phyloP scores from a whole-genome alignment of 345 rosid genomes.

The Salix dunnii region DNA sequence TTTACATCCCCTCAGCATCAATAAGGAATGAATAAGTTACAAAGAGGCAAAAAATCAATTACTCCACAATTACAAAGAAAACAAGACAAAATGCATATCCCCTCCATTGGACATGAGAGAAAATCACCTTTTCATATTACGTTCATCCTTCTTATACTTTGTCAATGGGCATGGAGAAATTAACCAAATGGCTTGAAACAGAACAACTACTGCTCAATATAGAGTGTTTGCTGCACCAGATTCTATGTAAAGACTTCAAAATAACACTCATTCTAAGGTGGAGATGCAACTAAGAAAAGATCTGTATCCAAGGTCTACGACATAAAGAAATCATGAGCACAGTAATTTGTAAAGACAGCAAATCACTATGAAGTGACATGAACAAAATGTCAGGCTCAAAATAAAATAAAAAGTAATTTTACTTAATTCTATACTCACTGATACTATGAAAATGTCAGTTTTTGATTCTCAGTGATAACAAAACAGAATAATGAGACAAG shows the following conservation, averaged over 20 bases:
- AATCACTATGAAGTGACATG: background rate
- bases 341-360: background rate
- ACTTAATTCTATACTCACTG: background rate
- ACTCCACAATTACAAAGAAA: background rate
- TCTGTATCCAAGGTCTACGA: background rate
- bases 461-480: background rate
- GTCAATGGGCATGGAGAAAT: background rate
- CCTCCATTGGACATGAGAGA: background rate
- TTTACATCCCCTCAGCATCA: background rate
- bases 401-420: background rate
- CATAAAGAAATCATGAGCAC: background rate
- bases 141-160: background rate
- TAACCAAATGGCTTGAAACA: background rate
- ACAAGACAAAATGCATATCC: background rate
- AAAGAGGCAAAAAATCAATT: background rate
- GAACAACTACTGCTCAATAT: background rate
- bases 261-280: background rate
- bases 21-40: background rate
- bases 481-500: background rate
- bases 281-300: background rate
- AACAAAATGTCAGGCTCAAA: background rate
- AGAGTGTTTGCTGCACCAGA: background rate
- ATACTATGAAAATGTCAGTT: background rate
- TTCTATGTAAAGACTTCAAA: background rate
- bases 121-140: background rate